phyloP scores from a whole-genome alignment of 1,284 basidiomycete genomes.

The Ustilago cynodontis region DNA sequence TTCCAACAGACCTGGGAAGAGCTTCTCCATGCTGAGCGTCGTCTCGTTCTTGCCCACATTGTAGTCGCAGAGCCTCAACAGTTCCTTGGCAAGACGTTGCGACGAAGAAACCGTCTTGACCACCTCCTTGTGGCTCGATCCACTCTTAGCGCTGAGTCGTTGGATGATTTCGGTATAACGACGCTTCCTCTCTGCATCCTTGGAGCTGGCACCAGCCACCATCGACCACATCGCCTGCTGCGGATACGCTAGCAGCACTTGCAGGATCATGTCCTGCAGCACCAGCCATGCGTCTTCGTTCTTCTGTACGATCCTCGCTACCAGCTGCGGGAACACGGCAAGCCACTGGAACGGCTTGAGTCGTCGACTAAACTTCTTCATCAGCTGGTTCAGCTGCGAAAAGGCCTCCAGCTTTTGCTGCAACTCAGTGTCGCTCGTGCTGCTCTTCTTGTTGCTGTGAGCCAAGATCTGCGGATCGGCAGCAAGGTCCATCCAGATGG shows the following conservation, averaged over 20 bases:
- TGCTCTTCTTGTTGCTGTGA: slow-evolving; percentile 52
- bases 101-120: slow-evolving; percentile 53
- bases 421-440: slow-evolving; percentile 21
- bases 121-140: slow-evolving; percentile 46
- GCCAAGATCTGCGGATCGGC: slow-evolving; percentile 73
- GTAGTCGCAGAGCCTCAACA: slow-evolving; percentile 64
- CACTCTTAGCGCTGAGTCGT: slow-evolving; percentile 25
- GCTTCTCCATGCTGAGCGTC: slow-evolving; percentile 50
- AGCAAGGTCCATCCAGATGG: slow-evolving; percentile 94
- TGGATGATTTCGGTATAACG: slow-evolving; percentile 78
- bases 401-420: slow-evolving; percentile 57
- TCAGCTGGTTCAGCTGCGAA: slow-evolving; percentile 70
- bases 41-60: slow-evolving; percentile 53
- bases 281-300: slow-evolving; percentile 79
- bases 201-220: slow-evolving; percentile 88
- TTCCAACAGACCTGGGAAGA: slow-evolving; percentile 58
- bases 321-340: slow-evolving; percentile 95
- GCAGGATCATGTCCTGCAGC: slow-evolving; percentile 79
- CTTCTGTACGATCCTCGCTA: slow-evolving; percentile 88
- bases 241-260: slow-evolving; percentile 84
- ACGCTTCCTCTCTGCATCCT: slow-evolving; percentile 76
- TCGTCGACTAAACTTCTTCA: slow-evolving; percentile 78
- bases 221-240: slow-evolving; percentile 95
- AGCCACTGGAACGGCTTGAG: slow-evolving; percentile 83
- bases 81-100: slow-evolving; percentile 64